phyloP scores from a whole-genome alignment of 495 filamentous ascomycete species.

The Penicillium lagena region DNA sequence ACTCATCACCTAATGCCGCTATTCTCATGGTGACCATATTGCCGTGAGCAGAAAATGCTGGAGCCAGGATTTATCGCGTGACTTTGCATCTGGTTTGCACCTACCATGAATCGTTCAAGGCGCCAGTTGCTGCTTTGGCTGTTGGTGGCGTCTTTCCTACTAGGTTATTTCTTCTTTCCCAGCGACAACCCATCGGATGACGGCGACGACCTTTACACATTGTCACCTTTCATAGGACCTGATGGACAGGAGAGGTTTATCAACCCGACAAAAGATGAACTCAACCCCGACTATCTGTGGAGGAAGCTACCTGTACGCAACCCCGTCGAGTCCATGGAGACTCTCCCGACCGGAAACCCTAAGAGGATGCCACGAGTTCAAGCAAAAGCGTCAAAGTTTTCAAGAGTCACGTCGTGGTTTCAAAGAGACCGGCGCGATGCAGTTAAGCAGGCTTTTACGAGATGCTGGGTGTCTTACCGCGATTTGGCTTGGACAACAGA shows the following conservation, averaged over 20 bases:
- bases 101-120: conserved; percentile 11
- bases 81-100: neutral
- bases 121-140: conserved; percentile 10
- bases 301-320: conserved; percentile 7
- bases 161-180: conserved; percentile 4
- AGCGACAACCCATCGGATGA: neutral
- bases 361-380: conserved; percentile 4
- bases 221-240: neutral
- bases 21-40: neutral
- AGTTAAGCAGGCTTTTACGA: conserved; percentile 54
- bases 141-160: neutral
- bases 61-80: neutral
- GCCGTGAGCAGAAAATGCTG: conserved; percentile 3
- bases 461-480: conserved; percentile 60
- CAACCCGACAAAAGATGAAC: neutral
- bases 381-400: neutral
- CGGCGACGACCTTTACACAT: no score
- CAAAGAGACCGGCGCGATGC: conserved; percentile 23
- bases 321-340: neutral
- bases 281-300: conserved; percentile 1
- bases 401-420: neutral
- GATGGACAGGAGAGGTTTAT: neutral
- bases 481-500: conserved; percentile 62
- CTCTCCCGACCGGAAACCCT: neutral
- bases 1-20: neutral